These are phyloP conservation scores for Phaeosphaeria sp. DNA, from an alignment of 2,329 filamentous ascomycete species.

Conservation along the genomic window DNA sequence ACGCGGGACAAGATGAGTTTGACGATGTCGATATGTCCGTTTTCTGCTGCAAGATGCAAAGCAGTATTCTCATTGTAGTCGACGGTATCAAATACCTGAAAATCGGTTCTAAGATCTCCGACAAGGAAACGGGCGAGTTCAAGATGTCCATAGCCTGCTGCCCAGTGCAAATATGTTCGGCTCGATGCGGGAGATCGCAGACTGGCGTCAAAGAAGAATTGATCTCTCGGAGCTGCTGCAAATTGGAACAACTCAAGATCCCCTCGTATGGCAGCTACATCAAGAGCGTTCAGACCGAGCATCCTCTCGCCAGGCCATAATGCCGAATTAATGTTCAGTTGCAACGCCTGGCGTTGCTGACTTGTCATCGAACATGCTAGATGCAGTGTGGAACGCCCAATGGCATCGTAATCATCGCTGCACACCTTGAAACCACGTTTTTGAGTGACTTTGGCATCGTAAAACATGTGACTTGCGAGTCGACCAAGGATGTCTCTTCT, in stretches of 20 bases:
- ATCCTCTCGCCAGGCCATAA: not conserved
- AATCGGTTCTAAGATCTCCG: not conserved
- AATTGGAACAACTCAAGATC: not conserved
- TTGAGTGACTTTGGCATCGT: not conserved
- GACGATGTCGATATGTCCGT: not conserved
- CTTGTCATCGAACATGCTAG: not conserved
- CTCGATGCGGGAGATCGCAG: not conserved
- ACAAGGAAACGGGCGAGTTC: not conserved
- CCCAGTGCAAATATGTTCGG: conserved; percentile 3
- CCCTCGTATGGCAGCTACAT: not conserved
- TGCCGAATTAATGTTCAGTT: not conserved
- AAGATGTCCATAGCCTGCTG: conserved; percentile 1
- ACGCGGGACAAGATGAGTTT: not conserved
- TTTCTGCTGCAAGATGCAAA: not conserved
- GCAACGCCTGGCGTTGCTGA: not conserved
- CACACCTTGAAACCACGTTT: not conserved
- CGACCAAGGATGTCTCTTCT: not conserved
- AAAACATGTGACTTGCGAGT: not conserved
- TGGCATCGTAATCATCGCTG: not conserved
- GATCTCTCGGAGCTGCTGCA: not conserved
- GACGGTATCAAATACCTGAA: not conserved
- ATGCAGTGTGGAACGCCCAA: not conserved
- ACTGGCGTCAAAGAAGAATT: not conserved
- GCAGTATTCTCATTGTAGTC: not conserved
- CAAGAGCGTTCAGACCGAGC: not conserved